Base-by-base conservation (phyloP, 2,329 filamentous ascomycete species). In the Sporothrix euskadiensis region DNA sequence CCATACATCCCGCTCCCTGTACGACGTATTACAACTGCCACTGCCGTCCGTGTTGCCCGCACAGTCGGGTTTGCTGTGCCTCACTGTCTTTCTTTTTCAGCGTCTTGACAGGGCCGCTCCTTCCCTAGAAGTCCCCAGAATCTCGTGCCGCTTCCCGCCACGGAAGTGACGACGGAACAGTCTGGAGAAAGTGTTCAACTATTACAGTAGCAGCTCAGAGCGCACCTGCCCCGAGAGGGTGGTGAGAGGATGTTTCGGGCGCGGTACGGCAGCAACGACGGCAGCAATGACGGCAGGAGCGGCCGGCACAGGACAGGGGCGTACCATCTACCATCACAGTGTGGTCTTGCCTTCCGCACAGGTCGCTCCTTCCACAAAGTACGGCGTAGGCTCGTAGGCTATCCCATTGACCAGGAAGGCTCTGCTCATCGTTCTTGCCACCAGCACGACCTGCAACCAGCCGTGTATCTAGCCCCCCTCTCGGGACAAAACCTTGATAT, bases 261-360 rank as follows among this genome's bases (percentile, higher is more conserved):
- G 3, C 44, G 26, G 66, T 39, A 54, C 47, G 66, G 44, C 41
- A 66, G 41, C 41, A 66, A 7, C 41, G 26, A 26, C 26, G 26
- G 26, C 26, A 26, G 26, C 26, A 26, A 49, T 4, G 22, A 66
- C 22, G 63, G 39, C 63, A 66, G 41, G 63, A 30, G 44, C 41
- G 63, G 41, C 41, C 63, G 39, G 61, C n/a, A 66, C 61, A 49
- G 41, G 26, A 66, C 59, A 65, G 44, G 63, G 63, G 63, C 26
- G 49, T 32, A 66, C 63, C 63, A 66, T 12, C 19, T 9, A 22
- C 19, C 41, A 66, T 5, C 8, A 44, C 14, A 26, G 14, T 66
- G 5, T 66, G 41, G 63, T 66, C 41, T 22, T 19, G 39, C n/a
- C 32, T 39, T 49, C 26, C 14, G 39, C 65, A 68, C 65, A 68